Evolutionary conservation across 257 asterid species (phyloP), one percentile per base, ranked within the genome.

Genomic region (Craterostigma plantagineum): DNA sequence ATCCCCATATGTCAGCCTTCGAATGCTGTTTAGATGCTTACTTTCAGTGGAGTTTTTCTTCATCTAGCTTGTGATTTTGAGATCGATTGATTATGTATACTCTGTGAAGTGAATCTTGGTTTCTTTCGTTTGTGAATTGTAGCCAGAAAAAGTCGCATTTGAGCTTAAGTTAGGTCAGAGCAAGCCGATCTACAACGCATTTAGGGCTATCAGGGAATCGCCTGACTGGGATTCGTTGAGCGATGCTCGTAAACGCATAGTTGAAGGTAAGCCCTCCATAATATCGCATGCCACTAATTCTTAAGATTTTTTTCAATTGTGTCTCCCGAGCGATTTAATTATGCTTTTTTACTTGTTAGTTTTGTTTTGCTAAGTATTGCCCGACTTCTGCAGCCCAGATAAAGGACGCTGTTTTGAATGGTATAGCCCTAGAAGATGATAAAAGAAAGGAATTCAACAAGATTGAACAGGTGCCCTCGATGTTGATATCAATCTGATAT

Each of bases 141-240:
- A 90, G 99, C 99, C 99, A 8, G 87, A 66, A 48, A 79, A 83
- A 69, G 99, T 90, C 59, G 83, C 83, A 1, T 75, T 90, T 63
- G 76, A 67, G 44, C 87, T 90, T 30, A 90, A 71, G 62, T 62
- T 77, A 55, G 92, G 91, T 47, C 97, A 90, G 72, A 83, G 99
- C 45, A 83, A 77, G 71, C 95, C 99, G 2, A 65, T 83, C 37
- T 90, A 79, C 61, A 69, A 83, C 56, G 95, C 99, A 35, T 90
- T 79, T 63, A 90, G 73, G 56, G 71, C 84, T 18, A 79, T 90
- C 38, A 67, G 61, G 51, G 95, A 77, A 50, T 90, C 94, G 34
- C 58, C 84, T 50, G 76, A 65, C 16, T 90, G 99, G 99, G 75
- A 69, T 44, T 38, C 58, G 18, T 63, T 90, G 44, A 83, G 70